phyloP scores from a whole-genome alignment of 1,139 yeast genomes.

The Saccharomyces hybrid region DNA sequence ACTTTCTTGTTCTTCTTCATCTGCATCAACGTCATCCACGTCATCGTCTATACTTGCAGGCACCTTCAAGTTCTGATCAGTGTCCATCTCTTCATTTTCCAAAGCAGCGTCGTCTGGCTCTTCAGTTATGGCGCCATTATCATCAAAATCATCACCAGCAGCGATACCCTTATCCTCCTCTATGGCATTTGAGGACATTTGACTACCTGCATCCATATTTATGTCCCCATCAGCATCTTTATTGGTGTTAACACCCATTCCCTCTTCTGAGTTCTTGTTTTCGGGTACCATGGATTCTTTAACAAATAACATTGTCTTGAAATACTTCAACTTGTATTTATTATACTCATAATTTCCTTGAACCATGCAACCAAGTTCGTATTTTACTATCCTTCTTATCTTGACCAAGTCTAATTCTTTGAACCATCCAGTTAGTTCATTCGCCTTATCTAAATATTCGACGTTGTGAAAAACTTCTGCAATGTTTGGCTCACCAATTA shows the following conservation, averaged over 20 bases:
- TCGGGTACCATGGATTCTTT: slow-evolving; percentile 25
- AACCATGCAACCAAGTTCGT: slow-evolving; percentile 57
- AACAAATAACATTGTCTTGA: slow-evolving; percentile 29
- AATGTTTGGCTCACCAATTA: slow-evolving; percentile 56
- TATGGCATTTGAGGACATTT: neutral
- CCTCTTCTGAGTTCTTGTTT: slow-evolving; percentile 26
- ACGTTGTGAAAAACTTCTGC: slow-evolving; percentile 40
- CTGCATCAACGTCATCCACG: slow-evolving; percentile 24
- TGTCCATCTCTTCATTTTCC: slow-evolving; percentile 27
- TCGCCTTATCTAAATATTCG: slow-evolving; percentile 36
- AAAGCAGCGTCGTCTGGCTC: slow-evolving; percentile 30
- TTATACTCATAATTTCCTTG: slow-evolving; percentile 36
- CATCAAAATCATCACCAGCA: slow-evolving; percentile 30
- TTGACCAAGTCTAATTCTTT: slow-evolving; percentile 52
- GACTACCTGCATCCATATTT: slow-evolving; percentile 12
- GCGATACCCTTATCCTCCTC: slow-evolving; percentile 16
- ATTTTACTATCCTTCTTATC: slow-evolving; percentile 61
- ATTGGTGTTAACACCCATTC: slow-evolving; percentile 18
- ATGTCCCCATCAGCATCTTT: slow-evolving; percentile 23
- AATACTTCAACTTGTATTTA: slow-evolving; percentile 36
- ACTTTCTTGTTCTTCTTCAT: slow-evolving; percentile 23
- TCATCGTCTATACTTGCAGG: slow-evolving; percentile 16
- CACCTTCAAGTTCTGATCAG: slow-evolving; percentile 15
- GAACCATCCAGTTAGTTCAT: slow-evolving; percentile 70
- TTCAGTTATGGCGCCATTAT: slow-evolving; percentile 30